Conservation (phyloP, 495 filamentous ascomycete genomes). For the Hypomontagnella submonticulosa region DNA sequence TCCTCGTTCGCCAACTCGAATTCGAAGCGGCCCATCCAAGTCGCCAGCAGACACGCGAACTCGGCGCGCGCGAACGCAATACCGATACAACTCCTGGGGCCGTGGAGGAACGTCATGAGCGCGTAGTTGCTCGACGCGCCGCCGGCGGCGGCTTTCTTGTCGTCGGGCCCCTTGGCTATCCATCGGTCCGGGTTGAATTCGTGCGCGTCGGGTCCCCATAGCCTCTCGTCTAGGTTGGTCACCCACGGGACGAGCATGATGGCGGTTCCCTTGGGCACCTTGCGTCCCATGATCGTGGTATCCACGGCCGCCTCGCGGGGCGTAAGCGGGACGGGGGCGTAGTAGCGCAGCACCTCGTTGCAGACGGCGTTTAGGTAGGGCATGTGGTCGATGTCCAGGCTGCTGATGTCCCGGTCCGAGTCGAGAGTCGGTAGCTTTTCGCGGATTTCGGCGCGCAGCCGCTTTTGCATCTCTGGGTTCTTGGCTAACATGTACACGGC, state of each 20-base stretch:
- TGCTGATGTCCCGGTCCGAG: constrained; percentile 58
- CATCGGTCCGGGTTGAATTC: constrained; percentile 72
- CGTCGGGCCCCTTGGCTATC: constrained; percentile 55
- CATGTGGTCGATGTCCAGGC: constrained; percentile 63
- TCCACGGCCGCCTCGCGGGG: constrained; percentile 70
- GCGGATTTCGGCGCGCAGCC: constrained; percentile 66
- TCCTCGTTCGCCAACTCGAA: constrained; percentile 71
- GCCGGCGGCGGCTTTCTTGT: constrained; percentile 53
- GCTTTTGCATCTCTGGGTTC: constrained; percentile 59
- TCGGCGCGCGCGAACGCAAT: constrained; percentile 82
- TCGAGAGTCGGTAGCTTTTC: constrained; percentile 68
- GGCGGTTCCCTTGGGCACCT: constrained; percentile 66
- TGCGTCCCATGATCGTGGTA: constrained; percentile 69
- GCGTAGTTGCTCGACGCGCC: constrained; percentile 67
- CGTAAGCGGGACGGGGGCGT: constrained; percentile 64
- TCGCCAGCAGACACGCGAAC: constrained; percentile 83
- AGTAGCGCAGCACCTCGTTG: constrained; percentile 60
- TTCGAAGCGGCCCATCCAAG: constrained; percentile 76
- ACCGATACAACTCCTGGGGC: constrained; percentile 71
- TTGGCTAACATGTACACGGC: constrained; percentile 62
- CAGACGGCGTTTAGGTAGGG: constrained; percentile 66
- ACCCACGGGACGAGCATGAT: constrained; percentile 69
- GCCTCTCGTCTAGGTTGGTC: constrained; percentile 62
- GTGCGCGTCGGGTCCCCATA: constrained; percentile 69
- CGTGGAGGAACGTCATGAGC: constrained; percentile 71